Base-by-base conservation (phyloP, 1,284 basidiomycete genomes). In the Leccinum griseonigrum region DNA sequence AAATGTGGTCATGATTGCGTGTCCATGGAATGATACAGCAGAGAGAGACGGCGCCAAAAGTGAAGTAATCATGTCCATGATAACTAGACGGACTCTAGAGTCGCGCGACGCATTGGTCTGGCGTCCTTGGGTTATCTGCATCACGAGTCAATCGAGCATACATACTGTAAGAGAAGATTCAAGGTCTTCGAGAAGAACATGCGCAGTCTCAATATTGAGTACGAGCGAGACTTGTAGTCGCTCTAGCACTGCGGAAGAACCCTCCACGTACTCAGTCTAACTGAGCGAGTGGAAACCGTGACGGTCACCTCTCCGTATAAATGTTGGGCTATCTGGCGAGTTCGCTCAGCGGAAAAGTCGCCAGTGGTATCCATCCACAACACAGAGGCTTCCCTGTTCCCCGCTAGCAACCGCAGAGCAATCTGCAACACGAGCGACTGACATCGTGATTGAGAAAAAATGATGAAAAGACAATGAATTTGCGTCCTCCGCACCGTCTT, bases 321-420 rank as follows among this genome's bases (percentile, higher is more conserved):
- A n/a, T 67, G 68, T 48, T 69, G 67, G 6, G 84, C 63, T 32
- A 85, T 68, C n/a, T 71, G 66, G 3, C 72, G 64, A 2, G 84
- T 79, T 54, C 78, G 77, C 18, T 85, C 82, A 0, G 77, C 76
- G 36, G 86, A 82, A 70, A 92, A 88, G 60, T 85, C 85, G 3
- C 88, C 87, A 1, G 78, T 81, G 9, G 85, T 87, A 67, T 92
- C 90, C 51, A 92, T 81, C 90, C 90, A 92, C 8, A 85, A 69
- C 0, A 79, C 83, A 55, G 70, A 77, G 3, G 78, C 72, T 18
- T 78, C 67, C 22, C 65, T 60, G 62, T 78, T 59, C 8, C 67
- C 64, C 1, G 75, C 69, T 1, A 92, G 79, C 67, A 85, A 78
- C 18, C 78, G 78, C 22, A 90, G 72, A 36, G 82, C 78, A 5